These are phyloP conservation scores for Aspergillus proliferans DNA, from an alignment of 2,329 filamentous ascomycete species.

Conservation along the genomic window DNA sequence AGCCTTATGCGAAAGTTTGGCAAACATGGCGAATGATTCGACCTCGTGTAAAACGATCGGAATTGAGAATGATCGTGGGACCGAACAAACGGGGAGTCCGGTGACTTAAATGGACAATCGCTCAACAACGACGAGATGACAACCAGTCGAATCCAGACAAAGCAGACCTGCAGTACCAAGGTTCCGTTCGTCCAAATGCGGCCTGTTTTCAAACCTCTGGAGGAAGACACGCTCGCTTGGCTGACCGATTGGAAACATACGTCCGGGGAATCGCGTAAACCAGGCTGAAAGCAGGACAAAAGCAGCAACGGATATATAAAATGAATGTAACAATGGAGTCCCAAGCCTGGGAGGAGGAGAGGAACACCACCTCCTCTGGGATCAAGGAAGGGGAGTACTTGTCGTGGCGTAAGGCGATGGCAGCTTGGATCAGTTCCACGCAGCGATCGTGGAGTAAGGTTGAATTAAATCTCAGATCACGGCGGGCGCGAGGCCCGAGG, in stretches of 20 bases:
- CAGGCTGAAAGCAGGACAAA: background rate
- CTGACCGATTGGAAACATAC: background rate
- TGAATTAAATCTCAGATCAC: background rate
- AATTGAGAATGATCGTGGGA: conserved; percentile 8
- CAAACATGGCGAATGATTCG: conserved; percentile 29
- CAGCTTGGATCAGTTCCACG: background rate
- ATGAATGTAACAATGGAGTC: too few relatives aligned
- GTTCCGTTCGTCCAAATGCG: background rate
- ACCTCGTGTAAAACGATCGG: conserved; percentile 11
- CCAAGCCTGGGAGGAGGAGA: too few relatives aligned
- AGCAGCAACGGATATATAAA: too few relatives aligned
- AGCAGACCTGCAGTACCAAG: background rate
- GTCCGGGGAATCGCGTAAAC: background rate
- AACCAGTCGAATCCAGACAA: conserved; percentile 14
- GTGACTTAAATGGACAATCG: conserved; percentile 26
- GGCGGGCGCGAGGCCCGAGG: background rate
- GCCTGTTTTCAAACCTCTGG: background rate
- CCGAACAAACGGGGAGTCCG: conserved; percentile 13
- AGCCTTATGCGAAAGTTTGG: conserved; percentile 18
- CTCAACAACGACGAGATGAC: conserved; percentile 5
- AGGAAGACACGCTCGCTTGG: background rate
- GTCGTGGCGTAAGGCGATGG: background rate
- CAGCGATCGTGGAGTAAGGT: background rate
- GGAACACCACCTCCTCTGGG: too few relatives aligned
- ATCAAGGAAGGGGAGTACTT: too few relatives aligned